Conservation (phyloP, 1,284 basidiomycete species). For the Rhodofomes roseus region DNA sequence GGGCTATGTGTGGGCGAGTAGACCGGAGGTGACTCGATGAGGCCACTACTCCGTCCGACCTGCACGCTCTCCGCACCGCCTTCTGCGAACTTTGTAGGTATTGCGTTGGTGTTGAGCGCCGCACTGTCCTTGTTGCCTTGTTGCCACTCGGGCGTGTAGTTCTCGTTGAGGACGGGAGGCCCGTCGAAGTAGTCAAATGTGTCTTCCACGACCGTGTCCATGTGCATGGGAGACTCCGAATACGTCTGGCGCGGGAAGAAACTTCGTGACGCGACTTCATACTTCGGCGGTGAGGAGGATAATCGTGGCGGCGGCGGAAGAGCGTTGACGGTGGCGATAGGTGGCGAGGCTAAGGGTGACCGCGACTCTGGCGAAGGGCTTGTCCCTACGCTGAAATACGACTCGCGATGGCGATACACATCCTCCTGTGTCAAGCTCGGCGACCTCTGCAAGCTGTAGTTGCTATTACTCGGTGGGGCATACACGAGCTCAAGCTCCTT, state of each 20-base stretch:
- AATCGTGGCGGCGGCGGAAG: constrained; percentile 9
- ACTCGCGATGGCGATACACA: constrained; percentile 32
- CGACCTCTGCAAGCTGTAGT: constrained; percentile 35
- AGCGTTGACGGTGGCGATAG: constrained; percentile 20
- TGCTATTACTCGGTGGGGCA: constrained; percentile 55
- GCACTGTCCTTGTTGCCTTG: constrained; percentile 11
- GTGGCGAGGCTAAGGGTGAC: constrained; percentile 16
- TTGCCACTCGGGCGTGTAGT: constrained; percentile 31
- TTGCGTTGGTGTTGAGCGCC: constrained; percentile 16
- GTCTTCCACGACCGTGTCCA: constrained; percentile 42
- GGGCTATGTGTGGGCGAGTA: constrained; percentile 14
- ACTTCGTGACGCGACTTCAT: constrained; percentile 7
- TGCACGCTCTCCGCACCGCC: constrained; percentile 23
- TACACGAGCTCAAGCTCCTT: constrained; percentile 65
- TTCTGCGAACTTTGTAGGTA: constrained; percentile 21
- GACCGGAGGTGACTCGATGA: background rate
- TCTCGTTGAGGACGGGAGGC: constrained; percentile 41
- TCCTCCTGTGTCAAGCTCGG: constrained; percentile 23
- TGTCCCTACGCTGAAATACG: constrained; percentile 32
- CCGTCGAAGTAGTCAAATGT: constrained; percentile 63
- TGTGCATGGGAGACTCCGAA: constrained; percentile 22
- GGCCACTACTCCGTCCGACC: constrained; percentile 23
- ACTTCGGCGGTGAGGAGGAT: constrained; percentile 6
- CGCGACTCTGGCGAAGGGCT: constrained; percentile 13
- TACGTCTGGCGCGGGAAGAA: constrained; percentile 17